phyloP scores from a whole-genome alignment of 139 green algal genomes.

The Coelastrella sp. region DNA sequence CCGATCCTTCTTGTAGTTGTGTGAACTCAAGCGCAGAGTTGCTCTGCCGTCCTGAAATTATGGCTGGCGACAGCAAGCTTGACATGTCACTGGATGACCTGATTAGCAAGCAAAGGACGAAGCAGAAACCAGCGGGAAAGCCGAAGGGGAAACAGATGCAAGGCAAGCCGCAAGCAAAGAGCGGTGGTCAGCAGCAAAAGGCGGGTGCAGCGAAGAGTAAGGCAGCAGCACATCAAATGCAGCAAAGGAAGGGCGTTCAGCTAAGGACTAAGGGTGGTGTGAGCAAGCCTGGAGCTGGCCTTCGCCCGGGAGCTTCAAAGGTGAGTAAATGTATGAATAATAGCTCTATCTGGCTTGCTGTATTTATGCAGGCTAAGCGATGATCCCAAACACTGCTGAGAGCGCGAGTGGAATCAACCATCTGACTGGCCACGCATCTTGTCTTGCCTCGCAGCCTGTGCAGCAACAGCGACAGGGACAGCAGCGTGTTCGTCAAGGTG shows the following conservation, averaged over 20 bases:
- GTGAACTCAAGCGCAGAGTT: too few relatives aligned
- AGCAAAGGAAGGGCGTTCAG: slow-evolving; percentile 16
- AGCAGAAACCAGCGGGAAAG: neutral
- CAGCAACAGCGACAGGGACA: slow-evolving; percentile 19
- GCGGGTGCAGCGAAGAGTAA: too few relatives aligned
- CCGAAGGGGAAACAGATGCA: slow-evolving; percentile 1
- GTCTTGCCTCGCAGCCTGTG: neutral
- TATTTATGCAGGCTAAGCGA: neutral
- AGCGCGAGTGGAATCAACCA: neutral
- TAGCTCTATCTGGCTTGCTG: neutral
- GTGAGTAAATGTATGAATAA: neutral
- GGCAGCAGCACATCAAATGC: neutral
- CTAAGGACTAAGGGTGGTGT: slow-evolving; percentile 56
- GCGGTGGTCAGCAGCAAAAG: neutral
- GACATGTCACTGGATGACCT: slow-evolving; percentile 63
- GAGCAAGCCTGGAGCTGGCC: slow-evolving; percentile 30
- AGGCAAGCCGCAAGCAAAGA: slow-evolving; percentile 7
- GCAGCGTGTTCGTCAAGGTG: neutral
- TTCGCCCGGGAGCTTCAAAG: neutral
- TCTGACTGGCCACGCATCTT: neutral
- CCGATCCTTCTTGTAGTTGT: too few relatives aligned
- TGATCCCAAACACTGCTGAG: neutral
- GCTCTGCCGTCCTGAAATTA: neutral
- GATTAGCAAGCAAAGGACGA: slow-evolving; percentile 52
- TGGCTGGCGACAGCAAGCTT: slow-evolving; percentile 39